Percentiles rank a stretch among this genome's conserved stretches.
These are phyloP conservation scores for Hyaloscypha finlandica DNA, from an alignment of 495 filamentous ascomycete species.

Conservation along the genomic window DNA sequence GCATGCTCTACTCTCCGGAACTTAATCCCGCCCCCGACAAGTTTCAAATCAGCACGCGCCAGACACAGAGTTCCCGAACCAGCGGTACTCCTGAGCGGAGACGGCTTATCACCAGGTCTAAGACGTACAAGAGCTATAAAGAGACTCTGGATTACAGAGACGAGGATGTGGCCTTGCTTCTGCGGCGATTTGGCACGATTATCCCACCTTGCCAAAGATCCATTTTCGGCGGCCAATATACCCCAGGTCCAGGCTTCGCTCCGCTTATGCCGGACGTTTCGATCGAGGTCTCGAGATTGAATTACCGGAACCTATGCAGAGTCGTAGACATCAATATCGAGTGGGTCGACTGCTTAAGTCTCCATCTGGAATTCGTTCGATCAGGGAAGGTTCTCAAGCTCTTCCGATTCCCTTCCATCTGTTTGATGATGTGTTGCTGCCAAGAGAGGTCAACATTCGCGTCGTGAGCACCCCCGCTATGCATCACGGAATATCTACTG, in stretches of 20 bases:
- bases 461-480: not conserved
- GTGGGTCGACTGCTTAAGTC: constrained; percentile 25
- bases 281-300: constrained; percentile 12
- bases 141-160: constrained; percentile 16
- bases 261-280: not conserved
- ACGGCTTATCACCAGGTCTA: not conserved
- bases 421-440: constrained; percentile 12
- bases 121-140: constrained; percentile 12
- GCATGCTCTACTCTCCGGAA: constrained; percentile 8
- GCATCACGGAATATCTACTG: not conserved
- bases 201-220: constrained; percentile 14
- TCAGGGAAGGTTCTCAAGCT: constrained; percentile 13
- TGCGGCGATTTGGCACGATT: constrained; percentile 20
- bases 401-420: constrained; percentile 23
- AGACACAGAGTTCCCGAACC: not conserved
- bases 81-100: not conserved
- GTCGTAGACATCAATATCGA: constrained; percentile 11
- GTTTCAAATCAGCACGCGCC: constrained; percentile 10
- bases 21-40: constrained; percentile 3
- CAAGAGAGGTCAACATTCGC: constrained; percentile 4
- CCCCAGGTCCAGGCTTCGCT: not conserved
- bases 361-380: constrained; percentile 22
- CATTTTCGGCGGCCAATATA: not conserved
- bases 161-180: constrained; percentile 2
- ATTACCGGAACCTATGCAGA: constrained; percentile 11